phyloP scores from a whole-genome alignment of 2,329 filamentous ascomycete genomes.

The Zymoseptoria crescenta region DNA sequence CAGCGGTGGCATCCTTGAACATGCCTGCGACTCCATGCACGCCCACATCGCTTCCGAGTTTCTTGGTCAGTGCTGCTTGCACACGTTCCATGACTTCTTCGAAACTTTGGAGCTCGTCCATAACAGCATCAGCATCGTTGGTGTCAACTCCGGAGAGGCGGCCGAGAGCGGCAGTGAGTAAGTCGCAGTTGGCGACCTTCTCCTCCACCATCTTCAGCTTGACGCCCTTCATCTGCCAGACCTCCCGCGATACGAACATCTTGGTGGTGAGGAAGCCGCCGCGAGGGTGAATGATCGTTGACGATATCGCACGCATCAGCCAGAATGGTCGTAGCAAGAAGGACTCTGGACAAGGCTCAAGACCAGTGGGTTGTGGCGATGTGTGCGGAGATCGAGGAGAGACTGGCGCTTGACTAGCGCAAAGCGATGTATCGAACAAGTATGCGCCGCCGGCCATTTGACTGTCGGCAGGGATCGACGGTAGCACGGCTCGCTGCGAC shows the following conservation, averaged over 20 bases:
- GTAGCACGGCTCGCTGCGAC: conserved; percentile 27
- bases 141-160: conserved; percentile 73
- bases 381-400: conserved; percentile 32
- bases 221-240: conserved; percentile 88
- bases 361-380: conserved; percentile 58
- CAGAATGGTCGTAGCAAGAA: conserved; percentile 90
- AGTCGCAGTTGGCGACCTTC: conserved; percentile 85
- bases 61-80: conserved; percentile 67
- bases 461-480: conserved; percentile 34
- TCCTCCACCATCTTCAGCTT: conserved; percentile 89
- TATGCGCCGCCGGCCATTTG: conserved; percentile 63
- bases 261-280: conserved; percentile 89
- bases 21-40: conserved; percentile 63
- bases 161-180: conserved; percentile 73
- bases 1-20: conserved; percentile 58
- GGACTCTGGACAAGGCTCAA: conserved; percentile 88
- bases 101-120: conserved; percentile 88
- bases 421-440: conserved; percentile 60
- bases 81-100: conserved; percentile 82
- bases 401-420: conserved; percentile 15
- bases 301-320: conserved; percentile 91
- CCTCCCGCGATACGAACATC: conserved; percentile 84
- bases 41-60: conserved; percentile 88
- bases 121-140: conserved; percentile 79
- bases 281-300: conserved; percentile 82